phyloP scores from a whole-genome alignment of 352 stramenopile genomes.

The Globisporangium iwayamae region DNA sequence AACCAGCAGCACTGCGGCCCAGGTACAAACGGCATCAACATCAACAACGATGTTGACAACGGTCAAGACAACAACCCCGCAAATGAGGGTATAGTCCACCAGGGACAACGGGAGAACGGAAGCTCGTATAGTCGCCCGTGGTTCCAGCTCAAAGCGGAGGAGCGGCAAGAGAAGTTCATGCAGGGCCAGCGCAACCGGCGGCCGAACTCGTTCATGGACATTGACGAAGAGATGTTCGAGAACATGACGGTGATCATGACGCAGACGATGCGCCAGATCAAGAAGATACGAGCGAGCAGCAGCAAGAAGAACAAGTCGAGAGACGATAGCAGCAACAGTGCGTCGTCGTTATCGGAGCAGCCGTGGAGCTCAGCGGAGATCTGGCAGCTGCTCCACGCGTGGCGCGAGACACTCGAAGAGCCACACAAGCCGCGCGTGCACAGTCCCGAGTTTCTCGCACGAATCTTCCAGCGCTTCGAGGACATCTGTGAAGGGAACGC shows the following conservation, averaged over 20 bases:
- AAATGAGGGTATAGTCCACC: not conserved
- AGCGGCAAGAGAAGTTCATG: constrained; percentile 4
- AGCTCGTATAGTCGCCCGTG: not conserved
- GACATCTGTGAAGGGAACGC: not conserved
- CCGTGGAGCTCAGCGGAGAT: not conserved
- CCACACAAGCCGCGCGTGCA: not conserved
- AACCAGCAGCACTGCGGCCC: constrained; percentile 3
- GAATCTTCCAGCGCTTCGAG: not conserved
- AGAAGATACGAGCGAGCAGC: not conserved
- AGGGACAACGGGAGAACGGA: not conserved
- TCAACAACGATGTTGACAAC: not conserved
- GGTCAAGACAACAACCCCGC: not conserved
- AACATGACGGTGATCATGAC: not conserved
- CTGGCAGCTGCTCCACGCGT: not conserved
- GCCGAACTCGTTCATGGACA: constrained; percentile 6
- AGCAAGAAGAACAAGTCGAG: not conserved
- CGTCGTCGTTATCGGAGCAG: not conserved
- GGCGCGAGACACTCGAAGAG: not conserved
- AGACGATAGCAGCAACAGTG: not conserved
- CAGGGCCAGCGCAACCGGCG: not conserved
- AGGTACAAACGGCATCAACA: not conserved
- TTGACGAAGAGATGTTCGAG: not conserved
- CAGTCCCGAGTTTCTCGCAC: not conserved
- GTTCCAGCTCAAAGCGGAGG: not conserved
- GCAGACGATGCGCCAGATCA: not conserved